Base-by-base conservation (phyloP, 2,329 filamentous ascomycete genomes). In the Periconia macrospinosa region DNA sequence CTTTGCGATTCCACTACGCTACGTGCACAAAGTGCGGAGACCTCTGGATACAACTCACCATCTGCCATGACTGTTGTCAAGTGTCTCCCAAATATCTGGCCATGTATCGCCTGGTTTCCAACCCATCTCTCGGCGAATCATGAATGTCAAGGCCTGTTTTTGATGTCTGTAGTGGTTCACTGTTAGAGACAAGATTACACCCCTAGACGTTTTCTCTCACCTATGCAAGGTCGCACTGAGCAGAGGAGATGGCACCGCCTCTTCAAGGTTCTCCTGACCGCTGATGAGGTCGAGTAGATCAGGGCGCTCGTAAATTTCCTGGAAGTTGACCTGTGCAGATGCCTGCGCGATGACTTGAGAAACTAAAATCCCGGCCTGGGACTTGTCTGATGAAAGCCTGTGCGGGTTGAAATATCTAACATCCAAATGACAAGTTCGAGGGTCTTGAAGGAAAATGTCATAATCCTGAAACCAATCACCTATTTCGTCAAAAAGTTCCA, bases 381-480 rank as follows among this genome's bases (percentile, higher is more conserved):
- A 47, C 7, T 30, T 20, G 8, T 53, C 35, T 13, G 47, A 50
- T 2, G 54, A 54, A 18, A 60, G 49, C 30, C 55, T 35, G 6
- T 61, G 58, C 1, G 58, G 58, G 45, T 61, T 61, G 8, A 49
- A 53, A 40, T 61, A 61, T 37, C 8, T 45, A 7, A 54, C 52
- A 44, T 61, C 46, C 13, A 19, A 33, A 43, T 58, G 30, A 45
- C 56, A 61, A 13, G 13, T 18, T n/a, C 27, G 33, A 41, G 58
- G 58, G 41, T 61, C 58, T 30, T 61, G 53, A 2, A 61, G 41
- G 30, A 55, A 61, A 3, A 65, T 15, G 2, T 63, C 56, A 40
- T 54, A 63, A 9, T 57, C 44, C n/a, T 60, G 58, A 7, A 68
- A 54, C 40, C 56, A 71, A 3, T 61, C 45, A 1, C 68, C 70